Conservation (phyloP, 106 monocot genomes). For the Dendrobium huoshanense region DNA sequence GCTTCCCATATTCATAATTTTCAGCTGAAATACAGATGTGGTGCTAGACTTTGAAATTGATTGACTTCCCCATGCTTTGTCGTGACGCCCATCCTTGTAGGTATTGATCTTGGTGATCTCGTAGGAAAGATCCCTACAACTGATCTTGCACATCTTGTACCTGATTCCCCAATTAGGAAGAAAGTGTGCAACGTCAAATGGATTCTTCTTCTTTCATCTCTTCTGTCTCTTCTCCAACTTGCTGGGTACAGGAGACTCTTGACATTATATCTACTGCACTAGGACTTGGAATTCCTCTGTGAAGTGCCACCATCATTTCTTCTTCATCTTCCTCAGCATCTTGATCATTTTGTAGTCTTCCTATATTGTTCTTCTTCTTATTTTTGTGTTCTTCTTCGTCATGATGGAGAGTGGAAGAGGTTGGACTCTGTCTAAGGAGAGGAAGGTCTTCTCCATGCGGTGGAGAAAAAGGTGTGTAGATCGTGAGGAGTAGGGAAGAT, state of each 20-base stretch:
- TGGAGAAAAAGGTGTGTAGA: slow-evolving; percentile 24
- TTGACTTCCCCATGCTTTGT: slow-evolving; percentile 98
- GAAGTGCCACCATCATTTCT: slow-evolving; percentile 45
- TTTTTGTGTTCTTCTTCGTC: background rate
- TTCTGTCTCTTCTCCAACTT: slow-evolving; percentile 9
- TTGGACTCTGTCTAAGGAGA: slow-evolving; percentile 20
- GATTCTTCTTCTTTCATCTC: slow-evolving; percentile 34
- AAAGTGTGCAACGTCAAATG: slow-evolving; percentile 91
- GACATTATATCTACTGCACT: slow-evolving; percentile 41
- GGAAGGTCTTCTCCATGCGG: slow-evolving; percentile 48
- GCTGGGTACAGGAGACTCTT: slow-evolving; percentile 12
- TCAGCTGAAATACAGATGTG: too few species aligned
- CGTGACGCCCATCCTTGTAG: slow-evolving; percentile 96
- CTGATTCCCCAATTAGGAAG: slow-evolving; percentile 90
- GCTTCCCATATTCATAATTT: slow-evolving; percentile 16
- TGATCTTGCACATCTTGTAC: slow-evolving; percentile 76
- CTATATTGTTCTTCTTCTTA: background rate
- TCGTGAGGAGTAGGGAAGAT: too few species aligned
- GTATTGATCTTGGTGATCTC: slow-evolving; percentile 94
- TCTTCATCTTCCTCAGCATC: slow-evolving; percentile 13
- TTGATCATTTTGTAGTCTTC: too few species aligned
- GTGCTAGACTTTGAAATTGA: too few species aligned
- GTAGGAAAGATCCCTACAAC: slow-evolving; percentile 84
- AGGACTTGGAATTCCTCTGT: slow-evolving; percentile 46
- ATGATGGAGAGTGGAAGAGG: background rate